These are phyloP conservation scores for Paramecium sonneborni DNA, from an alignment of 73 alveolate species.

Conservation along the genomic window DNA sequence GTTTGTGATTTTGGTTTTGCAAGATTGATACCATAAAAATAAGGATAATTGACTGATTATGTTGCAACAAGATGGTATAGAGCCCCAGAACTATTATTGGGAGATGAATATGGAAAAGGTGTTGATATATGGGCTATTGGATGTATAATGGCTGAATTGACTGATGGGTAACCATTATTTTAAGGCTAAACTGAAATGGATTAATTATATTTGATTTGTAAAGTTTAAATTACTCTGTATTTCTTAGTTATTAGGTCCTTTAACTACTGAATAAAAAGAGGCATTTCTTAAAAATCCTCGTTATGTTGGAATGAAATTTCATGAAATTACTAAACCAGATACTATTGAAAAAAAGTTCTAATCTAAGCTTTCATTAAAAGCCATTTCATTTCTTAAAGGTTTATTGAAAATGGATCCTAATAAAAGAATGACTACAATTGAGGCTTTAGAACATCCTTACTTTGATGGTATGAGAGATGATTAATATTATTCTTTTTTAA, in stretches of 20 bases:
- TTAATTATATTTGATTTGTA: constrained; percentile 41
- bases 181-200: constrained; percentile 73
- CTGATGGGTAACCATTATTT: constrained; percentile 89
- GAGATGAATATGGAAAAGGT: constrained; percentile 79
- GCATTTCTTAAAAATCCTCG: constrained; percentile 79
- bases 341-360: constrained; percentile 82
- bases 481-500: constrained; percentile 82
- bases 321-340: constrained; percentile 84
- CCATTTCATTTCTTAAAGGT: constrained; percentile 86
- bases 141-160: constrained; percentile 85
- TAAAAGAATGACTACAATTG: constrained; percentile 82
- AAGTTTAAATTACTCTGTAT: constrained; percentile 77
- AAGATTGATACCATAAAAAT: constrained; percentile 75
- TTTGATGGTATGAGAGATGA: constrained; percentile 93
- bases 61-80: constrained; percentile 79
- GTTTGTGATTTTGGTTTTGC: constrained; percentile 68
- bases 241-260: constrained; percentile 60
- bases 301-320: constrained; percentile 75
- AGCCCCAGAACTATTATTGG: constrained; percentile 76
- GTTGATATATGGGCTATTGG: constrained; percentile 89
- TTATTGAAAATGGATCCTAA: constrained; percentile 90
- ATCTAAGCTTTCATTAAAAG: constrained; percentile 88
- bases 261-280: constrained; percentile 81
- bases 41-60: constrained; percentile 78
- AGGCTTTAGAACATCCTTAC: constrained; percentile 91